Evolutionary conservation across 805 yeast genomes (phyloP).

Genomic region (Metschnikowia lunata): DNA sequence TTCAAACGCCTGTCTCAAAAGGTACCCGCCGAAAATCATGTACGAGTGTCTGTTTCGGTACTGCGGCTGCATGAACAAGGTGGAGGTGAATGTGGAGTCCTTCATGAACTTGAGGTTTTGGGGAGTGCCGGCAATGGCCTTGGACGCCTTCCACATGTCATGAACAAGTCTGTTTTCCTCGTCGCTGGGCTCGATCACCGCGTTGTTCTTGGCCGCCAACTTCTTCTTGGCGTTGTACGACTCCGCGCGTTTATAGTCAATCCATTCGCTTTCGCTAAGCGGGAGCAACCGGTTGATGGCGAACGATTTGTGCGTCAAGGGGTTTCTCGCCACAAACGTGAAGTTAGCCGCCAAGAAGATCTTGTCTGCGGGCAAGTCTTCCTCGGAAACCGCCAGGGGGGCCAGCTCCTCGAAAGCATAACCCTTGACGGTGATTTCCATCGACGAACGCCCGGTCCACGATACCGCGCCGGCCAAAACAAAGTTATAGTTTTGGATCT

Average conservation of each 20-base stretch:
- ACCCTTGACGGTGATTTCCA: conserved; percentile 92
- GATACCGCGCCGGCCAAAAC: conserved; percentile 86
- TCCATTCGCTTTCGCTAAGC: conserved; percentile 68
- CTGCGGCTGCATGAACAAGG: conserved; percentile 93
- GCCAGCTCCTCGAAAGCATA: conserved; percentile 61
- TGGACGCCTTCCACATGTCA: conserved; percentile 57
- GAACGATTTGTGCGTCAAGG: conserved; percentile 84
- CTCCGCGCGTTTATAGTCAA: conserved; percentile 84
- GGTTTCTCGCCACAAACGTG: conserved; percentile 94
- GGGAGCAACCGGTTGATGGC: conserved; percentile 82
- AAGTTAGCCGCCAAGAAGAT: conserved; percentile 85
- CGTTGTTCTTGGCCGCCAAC: conserved; percentile 61
- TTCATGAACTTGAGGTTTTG: conserved; percentile 53
- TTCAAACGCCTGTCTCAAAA: conserved; percentile 89
- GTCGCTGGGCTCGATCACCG: conserved; percentile 58
- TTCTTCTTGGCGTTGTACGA: conserved; percentile 85
- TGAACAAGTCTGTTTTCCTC: conserved; percentile 75
- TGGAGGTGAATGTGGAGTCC: conserved; percentile 66
- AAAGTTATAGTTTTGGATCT: conserved; percentile 68
- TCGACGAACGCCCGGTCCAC: conserved; percentile 92
- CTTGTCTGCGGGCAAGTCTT: conserved; percentile 56
- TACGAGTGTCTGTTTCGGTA: conserved; percentile 91
- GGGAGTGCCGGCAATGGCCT: conserved; percentile 7
- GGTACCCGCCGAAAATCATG: conserved; percentile 93
- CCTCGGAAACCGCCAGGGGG: conserved; percentile 52